Base-by-base conservation (phyloP, 1,284 basidiomycete genomes). In the Boletus smithii region DNA sequence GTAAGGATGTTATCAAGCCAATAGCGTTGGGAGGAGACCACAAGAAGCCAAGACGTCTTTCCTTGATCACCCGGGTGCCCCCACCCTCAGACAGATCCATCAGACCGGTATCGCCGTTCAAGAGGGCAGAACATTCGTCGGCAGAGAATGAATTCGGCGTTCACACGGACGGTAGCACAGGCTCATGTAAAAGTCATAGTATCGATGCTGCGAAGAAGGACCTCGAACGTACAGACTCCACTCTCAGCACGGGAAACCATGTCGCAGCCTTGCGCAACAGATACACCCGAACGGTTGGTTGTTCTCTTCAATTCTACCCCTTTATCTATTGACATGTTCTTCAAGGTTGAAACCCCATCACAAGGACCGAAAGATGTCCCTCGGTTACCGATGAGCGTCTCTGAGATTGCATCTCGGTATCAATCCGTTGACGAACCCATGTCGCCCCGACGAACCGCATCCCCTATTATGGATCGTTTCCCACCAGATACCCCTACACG, bases 231-330 rank as follows among this genome's bases (percentile, higher is more conserved):
- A 69, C 66, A 20, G 76, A 80, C 41, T 79, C 78, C 2, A 70
- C 68, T 13, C n/a, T n/a, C n/a, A 85, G 78, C 53, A 75, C 62
- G 27, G 77, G 75, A 13, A 82, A 79, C 55, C 66, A 83, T 23
- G 85, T 89, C 31, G 83, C 86, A 37, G 78, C 79, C 0, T 79
- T 89, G 71, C 74, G 83, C 29, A 78, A 76, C 56, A 76, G 76
- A 46, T 88, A 85, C 57, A 73, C 76, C 22, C 73, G 69, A 40
- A 69, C 63, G 46, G 86, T 88, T 55, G 40, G 80, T 70, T 16
- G 32, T 29, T 50, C 40, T 51, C 45, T 34, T 45, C 20, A 17
- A 13, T 39, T 17, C 26, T 24, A 26, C 22, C 52, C 31, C 29
- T 23, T 42, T 38, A 16, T 36, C 22, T 42, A 16, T 23, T 60